A percentile compares a stretch with the other conserved stretches of the same genome.
Evolutionary conservation across 2,329 filamentous ascomycete species (phyloP).

Genomic region (Mycocentrospora acerina): DNA sequence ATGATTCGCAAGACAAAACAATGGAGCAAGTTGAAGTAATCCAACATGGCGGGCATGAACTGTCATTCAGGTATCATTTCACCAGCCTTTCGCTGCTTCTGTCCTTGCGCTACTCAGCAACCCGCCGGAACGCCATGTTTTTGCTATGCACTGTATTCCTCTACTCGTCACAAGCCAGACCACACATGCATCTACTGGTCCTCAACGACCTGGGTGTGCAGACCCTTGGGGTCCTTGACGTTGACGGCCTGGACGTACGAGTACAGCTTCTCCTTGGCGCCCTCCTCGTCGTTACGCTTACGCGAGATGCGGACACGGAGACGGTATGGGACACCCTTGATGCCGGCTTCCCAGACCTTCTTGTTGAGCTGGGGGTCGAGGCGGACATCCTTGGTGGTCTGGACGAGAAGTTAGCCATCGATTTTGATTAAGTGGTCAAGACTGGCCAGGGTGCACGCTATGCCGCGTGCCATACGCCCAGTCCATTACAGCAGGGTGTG

Average conservation of each 20-base stretch:
- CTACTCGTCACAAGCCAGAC: slow-evolving; percentile 10
- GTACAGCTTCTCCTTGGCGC: slow-evolving; percentile 99
- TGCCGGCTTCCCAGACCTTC: slow-evolving; percentile 99
- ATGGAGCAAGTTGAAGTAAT: no score
- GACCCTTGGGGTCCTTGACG: slow-evolving; percentile 98
- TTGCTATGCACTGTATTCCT: slow-evolving; percentile 32
- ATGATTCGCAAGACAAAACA: no score
- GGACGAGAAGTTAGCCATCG: slow-evolving; percentile 20
- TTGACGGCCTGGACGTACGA: slow-evolving; percentile 99
- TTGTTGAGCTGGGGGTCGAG: slow-evolving; percentile 99
- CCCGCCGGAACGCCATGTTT: slow-evolving; percentile 40
- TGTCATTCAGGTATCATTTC: slow-evolving; percentile 40
- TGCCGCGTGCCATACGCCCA: no score
- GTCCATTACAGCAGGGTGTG: not conserved
- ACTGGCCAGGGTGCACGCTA: no score
- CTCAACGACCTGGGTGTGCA: slow-evolving; percentile 85
- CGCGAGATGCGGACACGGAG: slow-evolving; percentile 97
- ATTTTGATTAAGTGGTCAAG: not conserved
- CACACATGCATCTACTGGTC: slow-evolving; percentile 51
- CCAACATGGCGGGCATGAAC: slow-evolving; percentile 27
- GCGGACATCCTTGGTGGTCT: slow-evolving; percentile 97
- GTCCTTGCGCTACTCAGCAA: slow-evolving; percentile 36
- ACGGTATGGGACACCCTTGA: slow-evolving; percentile 98
- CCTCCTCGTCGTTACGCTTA: slow-evolving; percentile 99
- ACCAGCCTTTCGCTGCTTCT: slow-evolving; percentile 33